Base-by-base conservation (phyloP, 352 stramenopile species). In the Phytophthora citrophthora region DNA sequence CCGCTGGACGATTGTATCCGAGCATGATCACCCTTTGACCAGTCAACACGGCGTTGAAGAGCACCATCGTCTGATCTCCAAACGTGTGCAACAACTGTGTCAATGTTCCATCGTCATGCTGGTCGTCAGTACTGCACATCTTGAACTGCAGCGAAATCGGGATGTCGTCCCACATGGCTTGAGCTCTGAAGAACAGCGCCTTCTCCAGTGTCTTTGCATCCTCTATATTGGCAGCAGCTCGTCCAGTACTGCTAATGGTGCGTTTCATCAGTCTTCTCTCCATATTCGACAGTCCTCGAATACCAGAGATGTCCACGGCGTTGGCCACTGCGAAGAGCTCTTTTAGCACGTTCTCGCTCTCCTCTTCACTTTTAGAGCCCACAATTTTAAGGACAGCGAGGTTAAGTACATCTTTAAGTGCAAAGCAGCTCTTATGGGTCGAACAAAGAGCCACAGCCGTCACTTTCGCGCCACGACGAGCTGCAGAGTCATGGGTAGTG, bases 31-130 rank as follows among this genome's bases (percentile, higher is more conserved):
- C 83, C 0, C 88, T 72, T 40, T 83, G 76, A 6, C 88, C 88
- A 0, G 84, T 93, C 41, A 96, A 70, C n/a, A 96, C 79, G 0
- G 88, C 87, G 49, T 96, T 96, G 59, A 91, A 96, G 43, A 96
- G 51, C n/a, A 81, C 39, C 86, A 95, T 96, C 0, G 70, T 88
- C 54, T 96, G 80, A 34, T 95, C 88, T 32, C 86, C 86, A 70
- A 96, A 96, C 36, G 79, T 92, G 26, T 81, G 67, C 50, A 96
- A 36, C 15, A 96, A 68, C 26, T 88, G 75, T 3, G 70, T 77
- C 55, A 96, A 54, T 6, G 87, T 79, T 2, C 85, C 88, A 41
- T 94, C 74, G 55, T 94, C 86, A 60, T 94, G 87, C 53, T 96
- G 88, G 49, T 96, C 88, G 20, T 91, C 72, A 4, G 86, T 93